These are phyloP conservation scores for Meyerozyma guilliermondii DNA, from an alignment of 1,139 yeast species.

Conservation along the genomic window DNA sequence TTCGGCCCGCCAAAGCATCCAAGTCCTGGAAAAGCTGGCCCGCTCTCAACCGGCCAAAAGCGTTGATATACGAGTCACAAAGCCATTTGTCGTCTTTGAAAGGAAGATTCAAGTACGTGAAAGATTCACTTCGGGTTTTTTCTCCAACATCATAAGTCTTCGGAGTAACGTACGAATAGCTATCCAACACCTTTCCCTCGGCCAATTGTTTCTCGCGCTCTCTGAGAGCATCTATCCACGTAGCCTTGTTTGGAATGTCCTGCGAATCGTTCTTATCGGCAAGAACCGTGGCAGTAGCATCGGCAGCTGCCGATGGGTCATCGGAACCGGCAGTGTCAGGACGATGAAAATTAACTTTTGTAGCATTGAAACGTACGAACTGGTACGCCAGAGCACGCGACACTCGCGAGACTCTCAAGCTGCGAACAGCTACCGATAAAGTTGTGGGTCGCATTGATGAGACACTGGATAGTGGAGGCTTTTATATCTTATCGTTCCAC, in stretches of 20 bases:
- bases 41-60: slow-evolving; percentile 81
- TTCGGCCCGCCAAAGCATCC: slow-evolving; percentile 85
- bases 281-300: slow-evolving; percentile 60
- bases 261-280: slow-evolving; percentile 44
- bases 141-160: slow-evolving; percentile 69
- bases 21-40: slow-evolving; percentile 91
- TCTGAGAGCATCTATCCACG: slow-evolving; percentile 82
- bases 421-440: background rate
- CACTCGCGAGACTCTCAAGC: background rate
- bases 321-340: slow-evolving; percentile 37
- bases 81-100: slow-evolving; percentile 80
- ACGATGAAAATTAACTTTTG: slow-evolving; percentile 21
- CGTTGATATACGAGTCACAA: slow-evolving; percentile 82
- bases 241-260: slow-evolving; percentile 49
- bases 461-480: background rate
- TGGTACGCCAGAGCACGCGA: background rate
- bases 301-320: slow-evolving; percentile 57
- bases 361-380: slow-evolving; percentile 3
- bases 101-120: slow-evolving; percentile 68
- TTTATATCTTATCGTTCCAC: background rate
- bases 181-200: slow-evolving; percentile 67
- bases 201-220: slow-evolving; percentile 66
- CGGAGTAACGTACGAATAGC: slow-evolving; percentile 67
- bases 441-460: background rate
- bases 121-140: slow-evolving; percentile 70